Evolutionary conservation across 2,329 filamentous ascomycete genomes (phyloP), one percentile per base, ranked within the genome.

Genomic region (Metarhizium anisopliae): DNA sequence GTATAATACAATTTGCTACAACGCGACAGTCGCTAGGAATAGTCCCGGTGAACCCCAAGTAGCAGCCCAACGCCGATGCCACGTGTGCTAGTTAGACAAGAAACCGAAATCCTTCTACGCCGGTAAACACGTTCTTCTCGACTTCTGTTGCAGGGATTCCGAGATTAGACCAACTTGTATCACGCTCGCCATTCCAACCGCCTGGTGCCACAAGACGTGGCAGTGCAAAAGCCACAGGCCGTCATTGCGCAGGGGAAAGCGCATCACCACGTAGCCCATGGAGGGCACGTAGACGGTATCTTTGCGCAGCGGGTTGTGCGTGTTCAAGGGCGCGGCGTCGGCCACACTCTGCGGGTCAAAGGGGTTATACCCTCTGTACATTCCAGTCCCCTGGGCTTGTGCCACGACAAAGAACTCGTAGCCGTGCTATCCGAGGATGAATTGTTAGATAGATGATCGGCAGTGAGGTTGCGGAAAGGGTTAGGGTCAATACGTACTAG

Each of bases 211-310:
- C 2, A 70, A 54, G 1, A 69, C 63, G 60, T 70, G 68, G 47
- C 69, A 71, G 55, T 72, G 69, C 55, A 72, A 64, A 53, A 69
- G 60, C 70, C 69, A 72, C 14, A 71, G 51, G 3, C 69, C 69
- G 14, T 62, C 61, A 56, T 71, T 72, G 55, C 71, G 64, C 5
- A 68, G 62, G 20, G 53, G 59, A 47, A 72, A 65, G 4, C 70
- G 61, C 13, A 73, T 50, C 1, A 72, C 63, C 2, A 68, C 67
- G 56, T 73, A 70, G 20, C 70, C 71, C 52, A 63, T 59, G 6
- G 66, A 50, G 13, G 68, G 69, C 14, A 74, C 62, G 50, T 67
- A 63, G 5, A 59, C 52, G 2, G 60, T 61, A 42, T 73, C 71
- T 54, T 67, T 69, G n/a, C 62, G 61, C 25, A 64, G 67, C 55